Conservation (phyloP, 257 asterid species). For the Coffea eugenioides region DNA sequence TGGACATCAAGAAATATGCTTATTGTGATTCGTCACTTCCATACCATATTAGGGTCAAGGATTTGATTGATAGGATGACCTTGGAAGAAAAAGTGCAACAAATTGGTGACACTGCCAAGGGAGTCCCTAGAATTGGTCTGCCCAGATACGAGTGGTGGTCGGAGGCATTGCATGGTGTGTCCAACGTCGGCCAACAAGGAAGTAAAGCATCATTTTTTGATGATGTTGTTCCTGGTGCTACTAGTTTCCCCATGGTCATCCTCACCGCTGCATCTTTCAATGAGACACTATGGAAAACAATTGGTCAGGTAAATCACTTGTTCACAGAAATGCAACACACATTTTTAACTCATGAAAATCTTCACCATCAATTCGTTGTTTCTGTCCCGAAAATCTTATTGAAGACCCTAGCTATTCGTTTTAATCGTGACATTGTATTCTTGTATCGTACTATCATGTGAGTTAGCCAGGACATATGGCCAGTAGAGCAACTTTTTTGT, state of each 20-base stretch:
- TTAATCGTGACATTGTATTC: too few relatives aligned
- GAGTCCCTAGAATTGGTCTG: slow-evolving; percentile 36
- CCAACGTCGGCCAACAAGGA: slow-evolving; percentile 17
- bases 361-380: too few relatives aligned
- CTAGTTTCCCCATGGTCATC: slow-evolving; percentile 6
- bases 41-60: slow-evolving; percentile 33
- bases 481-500: too few relatives aligned
- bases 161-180: slow-evolving; percentile 52
- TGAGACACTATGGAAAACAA: slow-evolving; percentile 10
- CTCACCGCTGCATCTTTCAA: slow-evolving; percentile 1
- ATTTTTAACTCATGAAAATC: too few relatives aligned
- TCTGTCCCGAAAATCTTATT: too few relatives aligned
- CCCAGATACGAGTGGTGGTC: slow-evolving; percentile 57
- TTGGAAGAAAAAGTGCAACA: slow-evolving; percentile 38
- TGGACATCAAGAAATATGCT: neutral
- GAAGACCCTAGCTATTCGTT: too few relatives aligned
- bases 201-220: slow-evolving; percentile 3
- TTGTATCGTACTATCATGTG: too few relatives aligned
- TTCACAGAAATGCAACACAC: too few relatives aligned
- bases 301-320: neutral
- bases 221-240: neutral
- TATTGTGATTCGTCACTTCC: slow-evolving; percentile 33
- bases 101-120: slow-evolving; percentile 36
- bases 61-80: slow-evolving; percentile 43
- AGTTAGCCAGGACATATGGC: too few relatives aligned